Evolutionary conservation across 352 stramenopile genomes (phyloP).

Genomic region (Elongisporangium undulatum): DNA sequence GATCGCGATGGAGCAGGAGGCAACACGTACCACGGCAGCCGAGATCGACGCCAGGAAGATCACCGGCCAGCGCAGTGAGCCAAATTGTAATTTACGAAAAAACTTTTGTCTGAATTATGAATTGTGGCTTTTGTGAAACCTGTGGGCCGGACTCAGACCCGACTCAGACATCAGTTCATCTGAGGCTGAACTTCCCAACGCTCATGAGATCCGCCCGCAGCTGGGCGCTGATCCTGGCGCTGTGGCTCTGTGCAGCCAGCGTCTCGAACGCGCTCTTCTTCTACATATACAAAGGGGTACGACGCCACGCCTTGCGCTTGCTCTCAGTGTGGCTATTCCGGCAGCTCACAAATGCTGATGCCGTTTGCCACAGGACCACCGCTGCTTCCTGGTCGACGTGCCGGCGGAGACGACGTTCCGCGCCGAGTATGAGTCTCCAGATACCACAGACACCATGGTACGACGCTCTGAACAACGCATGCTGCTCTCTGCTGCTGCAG

Average conservation of each 20-base stretch:
- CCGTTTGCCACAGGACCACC: constrained; percentile 31
- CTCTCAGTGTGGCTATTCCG: background rate
- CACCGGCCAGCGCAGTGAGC: background rate
- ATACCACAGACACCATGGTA: constrained; percentile 75
- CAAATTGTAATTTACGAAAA: background rate
- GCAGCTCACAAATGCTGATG: background rate
- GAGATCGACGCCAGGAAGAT: constrained; percentile 5
- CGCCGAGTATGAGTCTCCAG: constrained; percentile 82
- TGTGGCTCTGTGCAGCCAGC: constrained; percentile 19
- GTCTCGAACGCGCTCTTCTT: constrained; percentile 49
- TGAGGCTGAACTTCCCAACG: background rate
- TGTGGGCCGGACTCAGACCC: background rate
- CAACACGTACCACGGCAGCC: background rate
- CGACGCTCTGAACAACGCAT: background rate
- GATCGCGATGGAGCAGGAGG: constrained; percentile 11
- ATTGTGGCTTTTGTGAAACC: background rate
- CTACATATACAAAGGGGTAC: constrained; percentile 49
- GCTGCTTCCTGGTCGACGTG: constrained; percentile 82
- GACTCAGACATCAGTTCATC: background rate
- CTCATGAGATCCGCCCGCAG: background rate
- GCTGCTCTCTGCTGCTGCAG: background rate
- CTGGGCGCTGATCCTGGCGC: constrained; percentile 8
- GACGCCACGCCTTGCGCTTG: background rate
- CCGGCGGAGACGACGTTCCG: constrained; percentile 69
- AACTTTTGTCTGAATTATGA: background rate